phyloP scores from a whole-genome alignment of 148 eudicot genomes.

The Spergularia marina region DNA sequence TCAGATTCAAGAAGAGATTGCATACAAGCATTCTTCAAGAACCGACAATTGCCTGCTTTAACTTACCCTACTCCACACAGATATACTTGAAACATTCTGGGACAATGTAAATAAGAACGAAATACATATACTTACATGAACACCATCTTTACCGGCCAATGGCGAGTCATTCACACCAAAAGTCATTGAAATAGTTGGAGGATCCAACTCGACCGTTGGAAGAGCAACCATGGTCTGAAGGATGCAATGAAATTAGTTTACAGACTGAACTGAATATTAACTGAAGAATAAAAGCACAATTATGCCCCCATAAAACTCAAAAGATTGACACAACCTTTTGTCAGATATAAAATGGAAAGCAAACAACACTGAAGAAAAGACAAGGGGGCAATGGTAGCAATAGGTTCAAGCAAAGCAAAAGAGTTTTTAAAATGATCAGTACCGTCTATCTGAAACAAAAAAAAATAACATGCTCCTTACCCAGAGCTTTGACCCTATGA shows the following conservation, averaged over 20 bases:
- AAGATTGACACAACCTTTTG: neutral
- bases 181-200: constrained; percentile 99
- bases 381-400: neutral
- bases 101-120: neutral
- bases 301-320: neutral
- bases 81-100: neutral
- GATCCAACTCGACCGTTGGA: constrained; percentile 92
- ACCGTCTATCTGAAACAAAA: neutral
- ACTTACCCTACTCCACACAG: neutral
- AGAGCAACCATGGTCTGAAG: constrained; percentile 65
- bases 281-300: neutral
- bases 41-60: neutral
- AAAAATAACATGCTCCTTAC: no score
- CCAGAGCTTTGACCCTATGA: no score
- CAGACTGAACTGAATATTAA: neutral
- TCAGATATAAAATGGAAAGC: neutral
- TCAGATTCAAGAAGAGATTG: neutral
- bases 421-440: neutral
- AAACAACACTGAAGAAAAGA: neutral
- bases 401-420: neutral
- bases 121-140: constrained; percentile 58
- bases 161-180: constrained; percentile 99
- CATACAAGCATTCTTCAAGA: neutral
- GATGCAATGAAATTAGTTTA: neutral
- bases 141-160: constrained; percentile 93